A percentile compares a stretch with the other conserved stretches of the same genome.
Evolutionary conservation across 768 basidiomycete genomes (phyloP).

Genomic region (Lyophyllum semitale): DNA sequence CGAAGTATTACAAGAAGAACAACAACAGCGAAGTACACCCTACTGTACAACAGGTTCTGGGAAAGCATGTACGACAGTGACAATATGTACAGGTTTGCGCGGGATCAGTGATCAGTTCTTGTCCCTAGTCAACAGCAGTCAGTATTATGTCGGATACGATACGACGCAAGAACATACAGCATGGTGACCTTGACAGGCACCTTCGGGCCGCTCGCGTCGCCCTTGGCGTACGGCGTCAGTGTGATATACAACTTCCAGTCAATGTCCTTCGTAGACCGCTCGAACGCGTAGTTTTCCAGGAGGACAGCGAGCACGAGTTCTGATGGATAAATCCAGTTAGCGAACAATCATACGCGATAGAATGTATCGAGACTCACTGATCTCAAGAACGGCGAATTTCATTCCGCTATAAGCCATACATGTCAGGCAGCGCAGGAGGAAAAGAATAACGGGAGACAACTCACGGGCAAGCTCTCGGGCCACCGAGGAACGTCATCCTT

Average conservation of each 20-base stretch:
- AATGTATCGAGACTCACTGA: constrained; percentile 26
- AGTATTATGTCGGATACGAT: too few relatives aligned
- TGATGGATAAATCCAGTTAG: constrained; percentile 1
- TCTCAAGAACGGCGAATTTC: constrained; percentile 39
- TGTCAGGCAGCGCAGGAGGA: neutral
- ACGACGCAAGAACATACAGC: constrained; percentile 16
- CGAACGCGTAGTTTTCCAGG: constrained; percentile 22
- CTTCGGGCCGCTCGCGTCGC: constrained; percentile 12
- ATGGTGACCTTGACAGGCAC: constrained; percentile 18
- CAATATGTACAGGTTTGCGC: too few relatives aligned
- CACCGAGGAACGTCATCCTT: constrained; percentile 49
- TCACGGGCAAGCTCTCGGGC: constrained; percentile 47
- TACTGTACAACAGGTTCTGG: too few relatives aligned
- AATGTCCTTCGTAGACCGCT: constrained; percentile 18
- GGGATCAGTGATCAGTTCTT: too few relatives aligned
- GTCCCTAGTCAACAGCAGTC: too few relatives aligned
- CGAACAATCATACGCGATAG: neutral
- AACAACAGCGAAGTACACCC: too few relatives aligned
- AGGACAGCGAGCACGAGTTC: constrained; percentile 26
- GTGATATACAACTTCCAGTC: constrained; percentile 28
- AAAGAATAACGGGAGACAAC: constrained; percentile 22
- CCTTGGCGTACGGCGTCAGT: constrained; percentile 20
- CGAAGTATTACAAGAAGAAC: too few relatives aligned
- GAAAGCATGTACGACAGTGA: too few relatives aligned
- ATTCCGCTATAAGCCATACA: constrained; percentile 25